Evolutionary conservation across 2,329 filamentous ascomycete species (phyloP).

Genomic region (Grosmannia huntii): DNA sequence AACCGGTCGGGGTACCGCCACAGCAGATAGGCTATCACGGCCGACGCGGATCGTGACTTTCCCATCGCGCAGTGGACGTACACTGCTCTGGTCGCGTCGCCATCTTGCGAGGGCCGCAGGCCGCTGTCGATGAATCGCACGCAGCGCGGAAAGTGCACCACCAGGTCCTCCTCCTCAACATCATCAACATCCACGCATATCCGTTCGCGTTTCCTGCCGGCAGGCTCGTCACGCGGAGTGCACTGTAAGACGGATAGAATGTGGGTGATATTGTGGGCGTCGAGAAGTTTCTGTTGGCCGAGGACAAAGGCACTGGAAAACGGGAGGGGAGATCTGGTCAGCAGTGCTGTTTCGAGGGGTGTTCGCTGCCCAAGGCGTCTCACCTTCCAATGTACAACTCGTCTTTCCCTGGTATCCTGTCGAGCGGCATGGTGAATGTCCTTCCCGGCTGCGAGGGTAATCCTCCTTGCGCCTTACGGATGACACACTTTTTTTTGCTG

Average conservation of each 20-base stretch:
- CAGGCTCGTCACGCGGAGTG: conserved; percentile 25
- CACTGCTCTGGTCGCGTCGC: conserved; percentile 25
- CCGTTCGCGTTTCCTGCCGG: conserved; percentile 22
- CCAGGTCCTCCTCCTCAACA: conserved; percentile 74
- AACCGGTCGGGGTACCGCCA: conserved; percentile 47
- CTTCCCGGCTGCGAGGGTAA: neutral
- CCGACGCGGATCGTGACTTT: conserved; percentile 81
- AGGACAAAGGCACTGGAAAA: conserved; percentile 61
- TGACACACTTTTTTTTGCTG: neutral
- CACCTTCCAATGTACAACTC: conserved; percentile 72
- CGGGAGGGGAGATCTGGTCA: neutral
- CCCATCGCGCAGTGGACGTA: conserved; percentile 77
- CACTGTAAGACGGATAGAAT: conserved; percentile 64
- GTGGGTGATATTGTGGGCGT: conserved; percentile 66
- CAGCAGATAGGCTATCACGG: conserved; percentile 76
- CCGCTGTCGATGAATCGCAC: conserved; percentile 76
- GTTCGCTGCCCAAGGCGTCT: neutral
- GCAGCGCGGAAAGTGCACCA: conserved; percentile 65
- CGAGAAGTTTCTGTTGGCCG: conserved; percentile 54
- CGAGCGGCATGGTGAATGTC: conserved; percentile 39
- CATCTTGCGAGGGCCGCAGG: conserved; percentile 31
- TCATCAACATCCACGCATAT: conserved; percentile 68
- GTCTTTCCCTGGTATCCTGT: conserved; percentile 54
- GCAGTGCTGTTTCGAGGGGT: neutral
- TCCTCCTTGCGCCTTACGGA: neutral